phyloP scores from a whole-genome alignment of 441 rosid genomes.

The Jatropha podagrica region DNA sequence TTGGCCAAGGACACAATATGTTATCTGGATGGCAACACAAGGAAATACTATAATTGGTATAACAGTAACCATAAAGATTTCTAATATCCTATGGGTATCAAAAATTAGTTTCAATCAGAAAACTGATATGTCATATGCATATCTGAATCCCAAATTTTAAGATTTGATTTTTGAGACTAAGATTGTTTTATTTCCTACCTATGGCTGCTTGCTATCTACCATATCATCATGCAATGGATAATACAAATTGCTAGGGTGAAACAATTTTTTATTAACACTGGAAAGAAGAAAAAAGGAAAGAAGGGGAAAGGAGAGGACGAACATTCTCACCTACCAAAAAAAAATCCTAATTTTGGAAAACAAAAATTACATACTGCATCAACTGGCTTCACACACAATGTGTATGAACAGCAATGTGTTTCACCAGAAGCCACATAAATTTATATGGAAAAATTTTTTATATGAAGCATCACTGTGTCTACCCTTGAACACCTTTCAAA shows the following conservation, averaged over 20 bases:
- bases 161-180: not conserved
- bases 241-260: not conserved
- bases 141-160: not conserved
- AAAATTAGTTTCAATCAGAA: not conserved
- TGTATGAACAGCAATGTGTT: not conserved
- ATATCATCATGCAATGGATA: not conserved
- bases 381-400: not conserved
- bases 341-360: no score
- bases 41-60: not conserved
- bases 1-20: not conserved
- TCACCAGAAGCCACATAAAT: not conserved
- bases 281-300: not conserved
- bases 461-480: not conserved
- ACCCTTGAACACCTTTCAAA: not conserved
- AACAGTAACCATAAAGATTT: not conserved
- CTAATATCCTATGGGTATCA: not conserved
- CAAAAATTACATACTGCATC: not conserved
- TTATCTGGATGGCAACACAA: not conserved
- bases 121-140: no score
- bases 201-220: not conserved
- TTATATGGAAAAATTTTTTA: not conserved
- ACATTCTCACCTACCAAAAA: not conserved
- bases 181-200: not conserved
- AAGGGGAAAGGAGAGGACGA: not conserved
- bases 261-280: not conserved